A percentile compares a stretch with the other conserved stretches of the same genome.
Conservation (phyloP, 805 yeast species). For the Candida sakaeoensis region DNA sequence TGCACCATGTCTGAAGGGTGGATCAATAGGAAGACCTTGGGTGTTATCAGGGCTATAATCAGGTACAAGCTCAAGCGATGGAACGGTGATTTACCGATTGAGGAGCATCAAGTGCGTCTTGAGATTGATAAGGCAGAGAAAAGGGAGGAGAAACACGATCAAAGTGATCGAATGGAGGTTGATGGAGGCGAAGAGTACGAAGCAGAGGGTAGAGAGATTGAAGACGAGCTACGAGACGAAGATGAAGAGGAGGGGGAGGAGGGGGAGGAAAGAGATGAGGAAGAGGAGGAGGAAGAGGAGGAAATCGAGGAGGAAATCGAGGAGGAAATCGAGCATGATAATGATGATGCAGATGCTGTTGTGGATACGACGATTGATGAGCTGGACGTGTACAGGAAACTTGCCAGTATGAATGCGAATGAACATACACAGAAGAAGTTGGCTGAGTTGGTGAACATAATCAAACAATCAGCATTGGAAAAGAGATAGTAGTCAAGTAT, state of each 20-base stretch:
- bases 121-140: slow-evolving; percentile 20
- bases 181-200: slow-evolving; percentile 20
- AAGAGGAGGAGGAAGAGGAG: not conserved
- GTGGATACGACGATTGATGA: not conserved
- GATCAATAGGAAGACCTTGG: slow-evolving; percentile 61
- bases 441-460: slow-evolving; percentile 29
- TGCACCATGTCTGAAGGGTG: slow-evolving; percentile 72
- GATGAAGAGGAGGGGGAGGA: slow-evolving; percentile 2
- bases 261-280: not conserved
- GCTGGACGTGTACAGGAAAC: slow-evolving; percentile 30
- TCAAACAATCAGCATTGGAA: slow-evolving; percentile 29
- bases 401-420: slow-evolving; percentile 27
- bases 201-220: slow-evolving; percentile 23
- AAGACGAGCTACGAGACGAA: slow-evolving; percentile 19
- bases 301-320: slow-evolving; percentile 13
- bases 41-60: slow-evolving; percentile 63
- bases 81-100: slow-evolving; percentile 47
- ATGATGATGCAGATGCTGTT: not conserved
- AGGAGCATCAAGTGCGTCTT: slow-evolving; percentile 36
- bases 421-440: slow-evolving; percentile 32
- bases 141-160: slow-evolving; percentile 11
- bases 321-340: slow-evolving; percentile 1
- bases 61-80: slow-evolving; percentile 67
- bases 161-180: slow-evolving; percentile 19
- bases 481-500: too few species aligned